phyloP scores from a whole-genome alignment of 768 basidiomycete genomes.

The Termitomyces titanicus region DNA sequence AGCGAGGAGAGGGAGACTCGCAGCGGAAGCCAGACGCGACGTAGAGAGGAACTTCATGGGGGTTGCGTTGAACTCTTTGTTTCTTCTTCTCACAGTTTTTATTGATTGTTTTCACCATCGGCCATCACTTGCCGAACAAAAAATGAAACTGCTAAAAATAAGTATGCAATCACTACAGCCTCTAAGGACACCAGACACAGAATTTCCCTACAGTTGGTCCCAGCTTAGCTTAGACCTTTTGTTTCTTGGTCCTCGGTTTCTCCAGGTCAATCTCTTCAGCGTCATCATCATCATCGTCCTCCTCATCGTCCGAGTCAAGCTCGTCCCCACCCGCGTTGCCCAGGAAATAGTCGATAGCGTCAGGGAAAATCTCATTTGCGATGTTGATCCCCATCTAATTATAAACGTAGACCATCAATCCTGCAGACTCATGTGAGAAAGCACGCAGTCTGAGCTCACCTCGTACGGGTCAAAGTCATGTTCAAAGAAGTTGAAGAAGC shows the following conservation, averaged over 20 bases:
- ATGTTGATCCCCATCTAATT: slow-evolving; percentile 67
- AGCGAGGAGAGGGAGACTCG: slow-evolving; percentile 38
- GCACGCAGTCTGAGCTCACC: slow-evolving; percentile 31
- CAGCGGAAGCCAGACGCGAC: slow-evolving; percentile 25
- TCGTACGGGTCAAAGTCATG: slow-evolving; percentile 59
- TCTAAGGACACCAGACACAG: background rate
- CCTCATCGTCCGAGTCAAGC: slow-evolving; percentile 62
- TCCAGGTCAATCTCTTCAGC: slow-evolving; percentile 88
- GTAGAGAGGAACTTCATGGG: slow-evolving; percentile 31
- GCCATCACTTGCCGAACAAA: slow-evolving; percentile 10
- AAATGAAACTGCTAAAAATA: background rate
- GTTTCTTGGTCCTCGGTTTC: slow-evolving; percentile 76
- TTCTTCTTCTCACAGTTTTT: background rate
- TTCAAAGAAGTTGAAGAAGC: slow-evolving; percentile 90
- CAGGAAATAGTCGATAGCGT: slow-evolving; percentile 80
- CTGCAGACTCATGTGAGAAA: slow-evolving; percentile 22
- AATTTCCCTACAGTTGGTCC: background rate
- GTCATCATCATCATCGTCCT: slow-evolving; percentile 71
- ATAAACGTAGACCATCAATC: background rate
- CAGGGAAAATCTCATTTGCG: slow-evolving; percentile 75
- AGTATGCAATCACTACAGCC: background rate
- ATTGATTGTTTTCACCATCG: slow-evolving; percentile 4
- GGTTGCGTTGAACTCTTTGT: background rate
- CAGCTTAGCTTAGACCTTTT: slow-evolving; percentile 41
- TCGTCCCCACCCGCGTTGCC: slow-evolving; percentile 61